These are phyloP conservation scores for Trichophaea hybrida DNA, from an alignment of 2,329 filamentous ascomycete genomes.

Conservation along the genomic window DNA sequence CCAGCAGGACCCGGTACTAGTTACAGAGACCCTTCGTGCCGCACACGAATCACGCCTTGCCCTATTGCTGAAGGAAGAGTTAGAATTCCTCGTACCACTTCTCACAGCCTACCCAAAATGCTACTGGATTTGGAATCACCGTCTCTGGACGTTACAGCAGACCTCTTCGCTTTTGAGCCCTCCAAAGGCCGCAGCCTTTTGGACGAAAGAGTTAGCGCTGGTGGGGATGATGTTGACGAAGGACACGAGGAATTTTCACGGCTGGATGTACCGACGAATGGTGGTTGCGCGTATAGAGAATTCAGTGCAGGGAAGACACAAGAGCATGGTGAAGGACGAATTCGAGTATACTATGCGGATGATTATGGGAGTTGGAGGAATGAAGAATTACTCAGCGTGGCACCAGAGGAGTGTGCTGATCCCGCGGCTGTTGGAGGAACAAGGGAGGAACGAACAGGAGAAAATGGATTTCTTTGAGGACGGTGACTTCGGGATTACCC, in stretches of 20 bases:
- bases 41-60: slow-evolving; percentile 28
- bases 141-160: slow-evolving; percentile 67
- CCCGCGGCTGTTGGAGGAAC: slow-evolving; percentile 56
- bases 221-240: slow-evolving; percentile 75
- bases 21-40: neutral
- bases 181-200: slow-evolving; percentile 48
- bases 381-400: slow-evolving; percentile 97
- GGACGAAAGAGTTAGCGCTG: slow-evolving; percentile 70
- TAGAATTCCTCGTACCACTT: slow-evolving; percentile 70
- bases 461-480: slow-evolving; percentile 57
- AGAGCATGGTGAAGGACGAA: slow-evolving; percentile 61
- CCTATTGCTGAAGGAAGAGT: slow-evolving; percentile 53
- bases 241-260: slow-evolving; percentile 88
- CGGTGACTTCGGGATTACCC: slow-evolving; percentile 35
- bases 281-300: slow-evolving; percentile 65
- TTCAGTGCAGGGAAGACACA: slow-evolving; percentile 34
- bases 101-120: slow-evolving; percentile 83
- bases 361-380: slow-evolving; percentile 50
- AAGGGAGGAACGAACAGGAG: slow-evolving; percentile 46
- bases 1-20: slow-evolving; percentile 27
- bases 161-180: slow-evolving; percentile 49
- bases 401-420: slow-evolving; percentile 80
- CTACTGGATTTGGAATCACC: slow-evolving; percentile 99
- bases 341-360: slow-evolving; percentile 83
- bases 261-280: slow-evolving; percentile 78